Base-by-base conservation (phyloP, 2,329 filamentous ascomycete species). In the Lasiodiplodia sp. region DNA sequence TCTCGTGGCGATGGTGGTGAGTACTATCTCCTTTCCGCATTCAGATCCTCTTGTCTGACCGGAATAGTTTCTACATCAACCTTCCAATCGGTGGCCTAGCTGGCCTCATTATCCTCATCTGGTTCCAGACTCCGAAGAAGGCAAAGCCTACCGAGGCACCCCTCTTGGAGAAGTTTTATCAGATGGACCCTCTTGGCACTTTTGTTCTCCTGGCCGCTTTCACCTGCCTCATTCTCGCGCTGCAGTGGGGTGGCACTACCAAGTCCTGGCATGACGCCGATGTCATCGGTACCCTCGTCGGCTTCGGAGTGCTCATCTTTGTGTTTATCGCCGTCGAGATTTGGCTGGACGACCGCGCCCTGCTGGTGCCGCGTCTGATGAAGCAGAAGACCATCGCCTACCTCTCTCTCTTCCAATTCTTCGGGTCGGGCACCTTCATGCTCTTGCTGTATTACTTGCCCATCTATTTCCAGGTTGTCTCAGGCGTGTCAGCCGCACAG, bases 381-480 rank as follows among this genome's bases (percentile, higher is more conserved):
- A 76, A 77, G 47, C 73, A 80, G 31, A 77, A 81, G 16, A 75
- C 75, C 2, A 74, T 84, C 56, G 75, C 70, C 21, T 73, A 75
- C n/a, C 73, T 74, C 34, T 79, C 74, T 38, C 63, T 76, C 11
- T 84, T 76, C 69, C 73, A 76, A 14, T 78, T 83, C 71, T 77
- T 82, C 69, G 72, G 75, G 67, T 52, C 70, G 71, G 79, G 80
- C 11, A 62, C 69, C 14, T 82, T 78, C 66, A 78, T 81, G 68
- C 28, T 81, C 16, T 63, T 80, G 2, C 71, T 84, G 11, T 85
- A 83, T 73, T 84, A 83, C 71, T 74, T 85, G 0, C 83, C 83
- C 10, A 81, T 86, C 40, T 85, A 84, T 71, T 86, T 86, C 74
- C 83, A 86, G 72, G 75, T 76, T 1, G 76, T 84, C 10, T 71